phyloP scores from a whole-genome alignment of 2,329 filamentous ascomycete genomes.

The Fonsecaea pedrosoi region DNA sequence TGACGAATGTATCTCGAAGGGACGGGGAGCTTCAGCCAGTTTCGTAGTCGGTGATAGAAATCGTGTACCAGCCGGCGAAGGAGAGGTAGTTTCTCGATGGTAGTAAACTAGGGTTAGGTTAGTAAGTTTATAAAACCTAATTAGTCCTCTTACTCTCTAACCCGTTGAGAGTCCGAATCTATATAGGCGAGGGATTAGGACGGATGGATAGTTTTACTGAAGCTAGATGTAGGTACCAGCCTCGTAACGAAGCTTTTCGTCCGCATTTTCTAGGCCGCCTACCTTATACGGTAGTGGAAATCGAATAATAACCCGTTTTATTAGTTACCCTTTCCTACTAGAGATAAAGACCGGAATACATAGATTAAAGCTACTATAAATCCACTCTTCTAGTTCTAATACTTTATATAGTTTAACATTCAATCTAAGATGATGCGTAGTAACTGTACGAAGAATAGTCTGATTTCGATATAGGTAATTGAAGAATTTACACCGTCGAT shows the following conservation, averaged over 20 bases:
- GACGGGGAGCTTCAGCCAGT: background rate
- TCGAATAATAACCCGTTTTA: constrained; percentile 34
- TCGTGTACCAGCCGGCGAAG: constrained; percentile 6
- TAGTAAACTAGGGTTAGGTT: constrained; percentile 21
- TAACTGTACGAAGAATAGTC: constrained; percentile 19
- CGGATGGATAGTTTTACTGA: constrained; percentile 30
- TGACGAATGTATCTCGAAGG: constrained; percentile 25
- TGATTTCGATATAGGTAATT: constrained; percentile 19
- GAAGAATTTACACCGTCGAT: constrained; percentile 22
- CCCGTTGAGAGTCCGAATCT: constrained; percentile 40
- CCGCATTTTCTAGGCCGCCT: constrained; percentile 41
- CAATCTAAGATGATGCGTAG: constrained; percentile 33
- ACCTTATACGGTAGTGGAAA: constrained; percentile 42
- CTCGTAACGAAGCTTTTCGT: constrained; percentile 44
- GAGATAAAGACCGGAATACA: constrained; percentile 41
- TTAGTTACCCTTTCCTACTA: background rate
- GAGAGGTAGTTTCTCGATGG: constrained; percentile 26
- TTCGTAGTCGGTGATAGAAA: constrained; percentile 9
- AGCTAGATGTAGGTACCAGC: constrained; percentile 43
- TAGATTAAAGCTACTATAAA: constrained; percentile 43
- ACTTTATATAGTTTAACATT: constrained; percentile 29
- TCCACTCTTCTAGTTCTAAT: constrained; percentile 39
- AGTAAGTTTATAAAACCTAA: constrained; percentile 21
- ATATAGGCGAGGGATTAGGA: constrained; percentile 36
- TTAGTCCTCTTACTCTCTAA: constrained; percentile 21